Evolutionary conservation across 352 stramenopile species (phyloP), one percentile per base, ranked within the genome.

Genomic region (Peronospora belbahrii): DNA sequence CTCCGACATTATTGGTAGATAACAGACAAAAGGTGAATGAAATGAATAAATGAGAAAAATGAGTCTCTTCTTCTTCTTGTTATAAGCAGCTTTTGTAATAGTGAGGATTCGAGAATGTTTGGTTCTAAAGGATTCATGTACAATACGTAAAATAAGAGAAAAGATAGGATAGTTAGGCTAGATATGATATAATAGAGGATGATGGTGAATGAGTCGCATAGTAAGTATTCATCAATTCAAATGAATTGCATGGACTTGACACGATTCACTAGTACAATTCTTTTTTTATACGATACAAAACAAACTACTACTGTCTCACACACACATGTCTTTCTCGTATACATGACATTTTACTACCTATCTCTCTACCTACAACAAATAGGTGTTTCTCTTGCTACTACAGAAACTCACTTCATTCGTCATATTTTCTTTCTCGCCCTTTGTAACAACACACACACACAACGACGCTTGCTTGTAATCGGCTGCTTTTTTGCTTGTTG

Each of bases 61-160:
- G 9, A 11, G 14, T 15, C 27, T 33, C 13, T 15, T 11, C 11
- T 33, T 33, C n/a, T n/a, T n/a, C n/a, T n/a, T n/a, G n/a, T n/a
- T n/a, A n/a, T n/a, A n/a, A 27, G 47, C 42, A 49, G 19, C 40
- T 60, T 60, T 9, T 15, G 27, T 37, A 57, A 34, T 57, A 44
- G 44, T n/a, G n/a, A n/a, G n/a, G 38, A 43, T 68, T 68, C 59
- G 50, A 62, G 59, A 67, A 67, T 30, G 51, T 66, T 38, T 59
- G 55, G 52, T 6, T 40, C 13, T 15, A 46, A 39, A 13, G 31
- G n/a, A 50, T 28, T 11, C 28, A 32, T 48, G 50, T 56, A 17
- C 28, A 13, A 15, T 22, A 60, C 56, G 35, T 15, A 0, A 47
- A 30, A 4, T 6, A 54, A 17, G 32, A 35, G 4, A 31, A 5